Evolutionary conservation across 2,329 filamentous ascomycete genomes (phyloP), one percentile per base, ranked within the genome.

Genomic region (Ascochyta pisi): DNA sequence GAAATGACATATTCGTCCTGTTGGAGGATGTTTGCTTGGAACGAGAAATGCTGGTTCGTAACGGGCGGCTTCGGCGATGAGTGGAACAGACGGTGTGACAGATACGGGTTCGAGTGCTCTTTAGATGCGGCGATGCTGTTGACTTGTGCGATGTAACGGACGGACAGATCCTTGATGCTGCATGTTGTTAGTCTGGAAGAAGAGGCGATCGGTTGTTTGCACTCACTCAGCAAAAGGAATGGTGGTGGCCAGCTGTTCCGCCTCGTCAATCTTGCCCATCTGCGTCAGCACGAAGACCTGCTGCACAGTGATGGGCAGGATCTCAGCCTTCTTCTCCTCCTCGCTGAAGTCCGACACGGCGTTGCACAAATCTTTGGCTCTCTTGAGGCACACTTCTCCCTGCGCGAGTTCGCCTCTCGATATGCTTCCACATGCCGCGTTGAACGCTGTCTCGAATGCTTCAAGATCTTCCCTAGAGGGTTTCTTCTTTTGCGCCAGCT

Each of bases 391-490:
- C 23, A 88, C 78, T 22, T 86, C 82, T 1, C 86, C 90, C 62
- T 86, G 83, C 4, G 77, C 81, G 34, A 90, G 79, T 64, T 90
- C 87, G 7, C 86, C 88, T 42, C 85, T 81, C 13, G 89, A 89
- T 65, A 95, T 87, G 71, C 85, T 86, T 19, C 83, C 83, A 72
- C 90, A 94, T 8, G 90, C 91, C 23, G 86, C 84, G 73, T 96
- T 96, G 77, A 91, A 96, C 10, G 89, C 88, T 24, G 89, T 88
- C 78, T 95, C 91, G 65, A 95, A 95, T 2, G 88, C 85, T 60
- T 92, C 89, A 24, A 89, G 76, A 65, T 90, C 86, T 57, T 87
- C 85, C 55, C 82, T 78, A 6, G 77, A 77, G 8, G 83, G 79
- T 68, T 84, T 85, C 73, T 84, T 84, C 62, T 81, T 82, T 55